Evolutionary conservation across 2,329 filamentous ascomycete species (phyloP).

Genomic region (Ophiocordyceps robertsii): DNA sequence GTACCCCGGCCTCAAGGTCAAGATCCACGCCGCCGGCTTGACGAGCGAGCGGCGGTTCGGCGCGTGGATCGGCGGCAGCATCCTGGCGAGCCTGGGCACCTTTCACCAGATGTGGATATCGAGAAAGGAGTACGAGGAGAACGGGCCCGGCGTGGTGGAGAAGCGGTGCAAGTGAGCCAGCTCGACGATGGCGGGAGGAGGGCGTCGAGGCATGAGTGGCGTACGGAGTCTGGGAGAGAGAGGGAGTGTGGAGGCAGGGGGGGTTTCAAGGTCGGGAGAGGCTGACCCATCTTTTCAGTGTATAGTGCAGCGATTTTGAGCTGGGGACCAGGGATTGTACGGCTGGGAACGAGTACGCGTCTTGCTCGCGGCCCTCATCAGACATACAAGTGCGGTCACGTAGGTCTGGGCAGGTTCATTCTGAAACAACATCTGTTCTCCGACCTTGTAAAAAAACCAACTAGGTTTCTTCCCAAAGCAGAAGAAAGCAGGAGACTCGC

Average conservation of each 20-base stretch:
- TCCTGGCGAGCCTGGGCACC: constrained; percentile 84
- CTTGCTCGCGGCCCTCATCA: too few species aligned
- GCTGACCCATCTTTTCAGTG: too few species aligned
- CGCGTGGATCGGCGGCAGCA: constrained; percentile 93
- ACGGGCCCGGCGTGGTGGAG: constrained; percentile 80
- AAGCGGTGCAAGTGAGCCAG: constrained; percentile 77
- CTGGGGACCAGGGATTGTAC: too few species aligned
- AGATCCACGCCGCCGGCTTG: constrained; percentile 76
- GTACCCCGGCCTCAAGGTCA: constrained; percentile 76
- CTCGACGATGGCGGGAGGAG: constrained; percentile 2
- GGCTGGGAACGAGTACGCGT: neutral
- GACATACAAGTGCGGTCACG: too few species aligned
- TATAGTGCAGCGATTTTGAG: too few species aligned
- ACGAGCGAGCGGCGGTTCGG: constrained; percentile 84
- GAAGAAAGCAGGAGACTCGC: too few species aligned
- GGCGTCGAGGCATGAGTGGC: constrained; percentile 6
- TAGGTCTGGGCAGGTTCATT: too few species aligned
- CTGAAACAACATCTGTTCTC: too few species aligned
- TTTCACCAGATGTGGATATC: constrained; percentile 99
- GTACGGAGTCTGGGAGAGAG: constrained; percentile 18
- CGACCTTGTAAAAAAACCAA: too few species aligned
- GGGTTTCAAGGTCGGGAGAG: too few species aligned
- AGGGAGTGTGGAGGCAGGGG: neutral
- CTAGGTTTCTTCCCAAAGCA: too few species aligned
- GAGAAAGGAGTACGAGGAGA: constrained; percentile 94